Percentiles rank a stretch among this genome's conserved stretches.
phyloP scores from a whole-genome alignment of 495 filamentous ascomycete genomes.

The Penicillium lividum region DNA sequence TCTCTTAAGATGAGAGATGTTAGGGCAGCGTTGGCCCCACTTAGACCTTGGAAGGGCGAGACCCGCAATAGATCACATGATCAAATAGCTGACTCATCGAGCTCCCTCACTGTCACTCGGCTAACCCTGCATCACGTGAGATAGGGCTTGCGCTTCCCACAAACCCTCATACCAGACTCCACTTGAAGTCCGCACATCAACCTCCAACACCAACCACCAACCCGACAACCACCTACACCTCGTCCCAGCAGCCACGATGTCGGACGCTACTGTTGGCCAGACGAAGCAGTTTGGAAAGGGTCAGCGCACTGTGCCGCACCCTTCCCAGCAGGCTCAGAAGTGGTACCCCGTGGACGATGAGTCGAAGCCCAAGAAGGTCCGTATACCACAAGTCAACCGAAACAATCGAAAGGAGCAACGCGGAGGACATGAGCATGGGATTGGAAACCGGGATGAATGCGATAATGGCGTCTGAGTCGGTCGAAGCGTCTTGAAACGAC shows the following conservation, averaged over 20 bases:
- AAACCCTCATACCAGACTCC: constrained; percentile 32
- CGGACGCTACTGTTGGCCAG: constrained; percentile 57
- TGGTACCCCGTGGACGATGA: constrained; percentile 99
- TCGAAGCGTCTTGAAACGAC: constrained; percentile 10
- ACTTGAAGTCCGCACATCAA: constrained; percentile 38
- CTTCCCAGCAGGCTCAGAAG: constrained; percentile 91
- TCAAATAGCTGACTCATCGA: neutral
- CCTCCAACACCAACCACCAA: constrained; percentile 52
- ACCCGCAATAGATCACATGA: neutral
- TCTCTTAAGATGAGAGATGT: neutral
- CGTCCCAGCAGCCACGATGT: constrained; percentile 62
- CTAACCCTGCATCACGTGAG: constrained; percentile 28
- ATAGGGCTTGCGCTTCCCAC: constrained; percentile 34
- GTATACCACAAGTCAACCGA: constrained; percentile 34
- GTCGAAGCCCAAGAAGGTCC: constrained; percentile 86
- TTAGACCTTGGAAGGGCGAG: neutral
- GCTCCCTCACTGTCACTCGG: constrained; percentile 15
- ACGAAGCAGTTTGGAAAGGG: constrained; percentile 98
- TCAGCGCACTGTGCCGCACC: constrained; percentile 81
- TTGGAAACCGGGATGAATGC: constrained; percentile 35
- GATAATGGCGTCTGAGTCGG: constrained; percentile 32
- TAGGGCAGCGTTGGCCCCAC: neutral
- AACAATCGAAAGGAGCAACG: constrained; percentile 18
- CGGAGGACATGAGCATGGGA: constrained; percentile 26
- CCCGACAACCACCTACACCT: constrained; percentile 47